These are phyloP conservation scores for Gastrodia elata DNA, from an alignment of 106 monocot species.

Conservation along the genomic window DNA sequence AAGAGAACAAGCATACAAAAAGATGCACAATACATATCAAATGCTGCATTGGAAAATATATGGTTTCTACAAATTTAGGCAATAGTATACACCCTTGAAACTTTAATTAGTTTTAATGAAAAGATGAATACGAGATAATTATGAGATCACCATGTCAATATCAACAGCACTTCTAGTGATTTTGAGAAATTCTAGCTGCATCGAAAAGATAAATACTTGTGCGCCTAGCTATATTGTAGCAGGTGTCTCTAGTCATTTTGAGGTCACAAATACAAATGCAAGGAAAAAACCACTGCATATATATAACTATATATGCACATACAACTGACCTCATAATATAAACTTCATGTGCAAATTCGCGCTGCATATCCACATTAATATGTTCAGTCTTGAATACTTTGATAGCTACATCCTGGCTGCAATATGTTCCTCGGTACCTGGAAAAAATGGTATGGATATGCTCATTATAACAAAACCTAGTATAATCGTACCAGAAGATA, in stretches of 20 bases:
- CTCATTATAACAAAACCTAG: not conserved
- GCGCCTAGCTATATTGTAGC: not conserved
- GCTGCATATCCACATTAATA: slow-evolving; percentile 56
- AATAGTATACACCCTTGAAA: too few species aligned
- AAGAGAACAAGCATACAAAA: too few species aligned
- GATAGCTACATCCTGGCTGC: slow-evolving; percentile 89
- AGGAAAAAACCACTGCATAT: not conserved
- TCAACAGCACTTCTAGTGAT: not conserved
- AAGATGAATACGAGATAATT: too few species aligned
- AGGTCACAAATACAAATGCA: not conserved
- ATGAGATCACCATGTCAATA: too few species aligned
- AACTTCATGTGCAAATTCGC: slow-evolving; percentile 95
- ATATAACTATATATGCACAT: not conserved
- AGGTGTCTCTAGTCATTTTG: not conserved
- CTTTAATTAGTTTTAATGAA: too few species aligned
- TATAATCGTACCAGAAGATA: not conserved
- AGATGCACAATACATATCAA: too few species aligned
- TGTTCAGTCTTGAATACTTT: slow-evolving; percentile 82
- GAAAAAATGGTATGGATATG: slow-evolving; percentile 5
- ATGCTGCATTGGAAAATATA: too few species aligned
- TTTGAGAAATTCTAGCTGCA: not conserved
- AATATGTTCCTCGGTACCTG: slow-evolving; percentile 77
- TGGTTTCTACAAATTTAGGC: too few species aligned
- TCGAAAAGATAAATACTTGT: not conserved
- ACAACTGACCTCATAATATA: slow-evolving; percentile 76